Evolutionary conservation across 2,329 filamentous ascomycete genomes (phyloP).

Genomic region (Mycosphaerella sp.): DNA sequence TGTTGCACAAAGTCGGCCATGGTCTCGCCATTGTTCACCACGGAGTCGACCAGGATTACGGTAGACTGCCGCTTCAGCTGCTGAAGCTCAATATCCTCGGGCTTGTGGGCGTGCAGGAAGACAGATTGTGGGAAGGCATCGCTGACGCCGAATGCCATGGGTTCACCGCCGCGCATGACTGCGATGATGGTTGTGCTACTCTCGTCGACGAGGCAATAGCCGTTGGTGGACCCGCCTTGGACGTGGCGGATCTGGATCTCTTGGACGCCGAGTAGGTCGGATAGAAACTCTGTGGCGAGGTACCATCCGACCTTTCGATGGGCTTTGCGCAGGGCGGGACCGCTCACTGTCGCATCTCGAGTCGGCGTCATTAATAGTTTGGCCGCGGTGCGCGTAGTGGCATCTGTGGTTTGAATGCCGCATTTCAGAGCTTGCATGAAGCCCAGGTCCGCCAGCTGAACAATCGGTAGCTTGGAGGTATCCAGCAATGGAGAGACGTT

Average conservation of each 20-base stretch:
- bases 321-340: conserved; percentile 43
- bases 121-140: conserved; percentile 47
- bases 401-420: conserved; percentile 16
- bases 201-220: conserved; percentile 46
- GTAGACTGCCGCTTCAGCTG: conserved; percentile 39
- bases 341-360: conserved; percentile 44
- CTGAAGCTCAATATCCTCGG: conserved; percentile 39
- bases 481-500: neutral
- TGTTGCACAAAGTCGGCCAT: conserved; percentile 45
- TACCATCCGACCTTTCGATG: conserved; percentile 49
- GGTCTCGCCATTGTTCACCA: conserved; percentile 52
- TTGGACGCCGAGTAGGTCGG: conserved; percentile 47
- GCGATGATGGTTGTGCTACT: conserved; percentile 49
- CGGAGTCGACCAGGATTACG: conserved; percentile 54
- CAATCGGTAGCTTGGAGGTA: neutral
- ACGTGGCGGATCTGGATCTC: conserved; percentile 47
- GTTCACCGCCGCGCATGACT: conserved; percentile 57
- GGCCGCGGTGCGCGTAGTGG: neutral
- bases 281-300: conserved; percentile 46
- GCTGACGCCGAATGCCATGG: conserved; percentile 54
- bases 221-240: conserved; percentile 41
- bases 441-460: conserved; percentile 32
- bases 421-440: conserved; percentile 29
- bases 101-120: conserved; percentile 44
- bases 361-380: conserved; percentile 51